Evolutionary conservation across 129 eudicot species (phyloP), one percentile per base, ranked within the genome.

Genomic region (Calendula officinalis): DNA sequence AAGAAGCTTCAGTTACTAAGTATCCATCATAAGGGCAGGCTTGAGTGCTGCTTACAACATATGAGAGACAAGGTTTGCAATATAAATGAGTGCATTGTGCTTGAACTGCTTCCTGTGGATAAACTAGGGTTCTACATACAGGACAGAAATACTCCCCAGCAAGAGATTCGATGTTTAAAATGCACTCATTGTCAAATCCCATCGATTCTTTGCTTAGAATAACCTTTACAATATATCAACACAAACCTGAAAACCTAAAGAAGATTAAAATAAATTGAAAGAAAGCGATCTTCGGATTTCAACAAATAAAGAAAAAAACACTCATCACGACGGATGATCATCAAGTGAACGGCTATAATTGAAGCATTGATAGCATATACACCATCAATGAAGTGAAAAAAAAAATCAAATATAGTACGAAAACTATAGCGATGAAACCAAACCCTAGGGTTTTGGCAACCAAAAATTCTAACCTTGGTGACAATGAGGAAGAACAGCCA

Each of bases 11-110:
- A 0, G 95, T 85, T 73, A 92, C 99, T 82, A 84, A 45, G 80
- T 88, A 92, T 60, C 91, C 95, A 83, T 92, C 99, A 66, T 92
- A 92, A 39, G 99, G 96, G 79, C 99, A 92, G 39, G 96, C 95
- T 69, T 68, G 86, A 42, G 82, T 92, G 49, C 85, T 80, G 69
- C 86, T 78, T 57, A 86, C 99, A 51, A 92, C 77, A 68, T 92
- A 88, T 35, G 85, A 47, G 76, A 92, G 74, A 68, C 99, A 92
- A 32, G 91, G 91, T 77, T 88, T 92, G 82, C 99, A 92, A 69
- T 85, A 92, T 4, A 92, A 71, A 78, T 92, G 99, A 69, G 91
- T 85, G 70, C 99, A 92, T 16, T 81, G 99, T 37, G 99, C 52
- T 72, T 92, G 96, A 42, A 88, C 60, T 43, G 99, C 99, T 75